Base-by-base conservation (phyloP, 2,329 filamentous ascomycete genomes). In the Xylariaceae sp. region DNA sequence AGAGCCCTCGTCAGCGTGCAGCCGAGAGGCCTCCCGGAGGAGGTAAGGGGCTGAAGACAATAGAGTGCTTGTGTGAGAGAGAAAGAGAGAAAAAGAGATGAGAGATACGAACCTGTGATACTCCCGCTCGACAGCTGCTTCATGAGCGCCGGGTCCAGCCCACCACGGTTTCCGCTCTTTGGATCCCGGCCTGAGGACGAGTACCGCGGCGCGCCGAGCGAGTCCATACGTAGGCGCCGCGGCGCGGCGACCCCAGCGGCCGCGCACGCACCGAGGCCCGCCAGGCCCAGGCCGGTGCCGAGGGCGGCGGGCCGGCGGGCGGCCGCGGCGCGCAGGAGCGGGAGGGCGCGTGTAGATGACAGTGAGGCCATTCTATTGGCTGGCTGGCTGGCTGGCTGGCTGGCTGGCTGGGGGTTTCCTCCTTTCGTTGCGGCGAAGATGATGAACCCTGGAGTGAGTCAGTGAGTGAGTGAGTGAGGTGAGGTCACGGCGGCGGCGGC, bases 101-200 rank as follows among this genome's bases (percentile, higher is more conserved):
- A 14, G 5, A 5, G n/a, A n/a, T n/a, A 49, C 56, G 11, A 42
- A 74, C 70, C 72, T 15, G 64, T 44, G n/a, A 76, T 38, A 42
- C 72, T 74, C 3, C 72, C 72, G 14, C 65, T 62, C 2, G 70
- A 72, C n/a, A 75, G 48, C 52, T 76, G 68, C 36, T 57, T 60
- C 32, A 70, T 59, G 5, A 64, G 45, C 27, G 55, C 58, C 0
- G 59, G 48, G 33, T 58, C 46, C 25, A 64, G 43, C 17, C 38
- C 14, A 18, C 26, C 36, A 11, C n/a, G 21, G 21, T 23, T 8
- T 7, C 27, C 11, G 15, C 27, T 5, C 27, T 15, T 15, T 7
- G 9, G 25, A 28, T 8, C 8, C 21, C 21, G 21, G 21, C 21
- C 21, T 16, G 13, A 17, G 14, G 23, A 16, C 9, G 25, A 13